Percentiles rank a stretch among this genome's conserved stretches.
phyloP scores from a whole-genome alignment of 1,284 basidiomycete genomes.

The Lentinula novae-zelandiae region DNA sequence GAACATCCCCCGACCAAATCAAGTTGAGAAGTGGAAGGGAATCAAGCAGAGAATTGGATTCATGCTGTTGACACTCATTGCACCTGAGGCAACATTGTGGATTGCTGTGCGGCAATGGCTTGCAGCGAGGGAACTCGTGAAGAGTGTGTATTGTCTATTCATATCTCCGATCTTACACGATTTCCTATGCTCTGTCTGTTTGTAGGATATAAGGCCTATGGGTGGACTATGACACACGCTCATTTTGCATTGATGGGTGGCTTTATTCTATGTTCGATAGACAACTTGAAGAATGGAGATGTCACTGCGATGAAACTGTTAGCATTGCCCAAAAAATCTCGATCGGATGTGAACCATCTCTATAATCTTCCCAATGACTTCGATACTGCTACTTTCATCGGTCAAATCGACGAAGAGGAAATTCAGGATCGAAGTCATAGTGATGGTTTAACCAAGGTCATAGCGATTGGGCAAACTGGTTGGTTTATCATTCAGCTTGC shows the following conservation, averaged over 20 bases:
- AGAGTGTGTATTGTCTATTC: not conserved
- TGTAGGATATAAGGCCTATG: not conserved
- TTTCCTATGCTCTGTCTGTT: not conserved
- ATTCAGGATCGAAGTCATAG: conserved; percentile 17
- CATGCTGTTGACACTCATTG: not conserved
- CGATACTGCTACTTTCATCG: not conserved
- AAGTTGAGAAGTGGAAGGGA: not conserved
- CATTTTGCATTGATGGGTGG: not conserved
- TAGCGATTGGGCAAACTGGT: conserved; percentile 16
- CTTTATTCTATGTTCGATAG: not conserved
- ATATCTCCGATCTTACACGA: not conserved
- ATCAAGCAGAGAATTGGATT: not conserved
- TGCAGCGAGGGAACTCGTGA: not conserved
- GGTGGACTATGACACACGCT: not conserved
- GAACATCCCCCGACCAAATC: not conserved
- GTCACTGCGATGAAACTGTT: not conserved
- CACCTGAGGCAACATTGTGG: not conserved
- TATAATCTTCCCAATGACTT: not conserved
- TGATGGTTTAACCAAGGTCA: conserved; percentile 14
- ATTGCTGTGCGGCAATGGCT: not conserved
- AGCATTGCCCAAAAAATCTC: not conserved
- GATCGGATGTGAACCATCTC: not conserved
- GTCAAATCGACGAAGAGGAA: conserved; percentile 7
- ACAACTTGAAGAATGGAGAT: not conserved
- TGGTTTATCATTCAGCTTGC: conserved; percentile 18